Evolutionary conservation across 176 grass and related monocot genomes (phyloP).

Genomic region (Carex pumila): DNA sequence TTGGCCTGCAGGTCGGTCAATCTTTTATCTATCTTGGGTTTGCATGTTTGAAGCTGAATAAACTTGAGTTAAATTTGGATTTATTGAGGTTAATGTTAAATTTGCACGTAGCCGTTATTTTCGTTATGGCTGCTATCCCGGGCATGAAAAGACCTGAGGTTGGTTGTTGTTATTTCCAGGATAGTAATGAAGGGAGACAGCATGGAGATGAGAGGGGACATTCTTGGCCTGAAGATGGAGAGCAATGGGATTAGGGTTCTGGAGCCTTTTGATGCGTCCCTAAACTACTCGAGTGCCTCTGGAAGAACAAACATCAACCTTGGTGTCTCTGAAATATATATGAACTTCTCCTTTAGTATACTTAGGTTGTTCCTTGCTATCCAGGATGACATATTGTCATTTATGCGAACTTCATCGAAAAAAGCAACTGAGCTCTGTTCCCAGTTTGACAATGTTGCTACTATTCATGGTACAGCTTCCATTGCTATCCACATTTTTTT

Average conservation of each 20-base stretch:
- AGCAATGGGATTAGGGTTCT: slow-evolving; percentile 94
- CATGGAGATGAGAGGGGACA: slow-evolving; percentile 71
- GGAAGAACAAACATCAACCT: slow-evolving; percentile 82
- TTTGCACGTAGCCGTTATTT: background rate
- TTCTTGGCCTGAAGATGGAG: slow-evolving; percentile 85
- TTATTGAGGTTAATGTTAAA: background rate
- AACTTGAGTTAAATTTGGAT: background rate
- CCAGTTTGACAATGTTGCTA: slow-evolving; percentile 84
- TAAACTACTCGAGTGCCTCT: slow-evolving; percentile 73
- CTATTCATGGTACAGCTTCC: slow-evolving; percentile 45
- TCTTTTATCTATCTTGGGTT: background rate
- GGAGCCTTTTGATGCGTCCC: slow-evolving; percentile 78
- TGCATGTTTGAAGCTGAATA: background rate
- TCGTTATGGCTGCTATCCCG: background rate
- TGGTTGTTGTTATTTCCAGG: slow-evolving; percentile 26
- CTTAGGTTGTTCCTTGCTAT: slow-evolving; percentile 85
- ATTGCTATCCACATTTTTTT: background rate
- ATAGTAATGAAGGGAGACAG: slow-evolving; percentile 76
- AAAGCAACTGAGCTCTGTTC: slow-evolving; percentile 66
- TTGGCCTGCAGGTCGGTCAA: background rate
- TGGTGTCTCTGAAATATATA: slow-evolving; percentile 79
- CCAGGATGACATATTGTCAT: slow-evolving; percentile 94
- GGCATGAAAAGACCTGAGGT: background rate
- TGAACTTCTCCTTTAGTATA: slow-evolving; percentile 99
- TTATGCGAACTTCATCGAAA: slow-evolving; percentile 77